A percentile compares a stretch with the other conserved stretches of the same genome.
Evolutionary conservation across 2,329 filamentous ascomycete species (phyloP).

Genomic region (Huntiella bhutanensis): DNA sequence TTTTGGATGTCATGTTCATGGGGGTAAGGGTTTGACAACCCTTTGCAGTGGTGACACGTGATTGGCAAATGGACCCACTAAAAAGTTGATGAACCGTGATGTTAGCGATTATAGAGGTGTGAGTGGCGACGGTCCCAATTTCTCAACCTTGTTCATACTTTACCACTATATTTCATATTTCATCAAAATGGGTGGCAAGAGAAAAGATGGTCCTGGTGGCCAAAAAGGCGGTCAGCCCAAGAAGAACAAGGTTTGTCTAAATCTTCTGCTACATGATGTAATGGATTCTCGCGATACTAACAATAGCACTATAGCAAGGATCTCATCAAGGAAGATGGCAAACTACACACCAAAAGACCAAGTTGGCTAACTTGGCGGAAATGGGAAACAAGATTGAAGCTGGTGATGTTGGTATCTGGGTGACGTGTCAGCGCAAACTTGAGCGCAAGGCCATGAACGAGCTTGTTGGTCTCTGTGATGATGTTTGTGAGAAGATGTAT

Average conservation of each 20-base stretch:
- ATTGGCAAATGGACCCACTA: too few relatives aligned
- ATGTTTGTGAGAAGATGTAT: conserved; percentile 47
- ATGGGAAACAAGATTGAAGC: conserved; percentile 35
- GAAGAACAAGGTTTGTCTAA: conserved; percentile 22
- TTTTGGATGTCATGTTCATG: too few relatives aligned
- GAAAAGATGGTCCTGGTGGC: conserved; percentile 14
- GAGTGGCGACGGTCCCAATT: too few relatives aligned
- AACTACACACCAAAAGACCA: conserved; percentile 38
- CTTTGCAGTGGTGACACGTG: too few relatives aligned
- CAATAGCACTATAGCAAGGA: background rate
- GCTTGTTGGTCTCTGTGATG: conserved; percentile 44
- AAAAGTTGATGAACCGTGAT: too few relatives aligned
- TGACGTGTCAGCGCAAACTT: conserved; percentile 54
- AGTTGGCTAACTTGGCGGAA: conserved; percentile 23
- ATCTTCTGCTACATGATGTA: background rate
- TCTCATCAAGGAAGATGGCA: conserved; percentile 34
- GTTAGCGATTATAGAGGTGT: too few relatives aligned
- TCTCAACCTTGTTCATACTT: background rate
- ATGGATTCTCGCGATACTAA: background rate
- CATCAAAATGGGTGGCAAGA: conserved; percentile 6
- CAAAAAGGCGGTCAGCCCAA: conserved; percentile 17
- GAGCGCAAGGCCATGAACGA: conserved; percentile 52
- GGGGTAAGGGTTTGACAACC: too few relatives aligned
- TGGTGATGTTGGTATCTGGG: conserved; percentile 59
- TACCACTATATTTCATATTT: background rate